Evolutionary conservation across 2,329 filamentous ascomycete species (phyloP).

Genomic region (Gaeumannomyces sp.): DNA sequence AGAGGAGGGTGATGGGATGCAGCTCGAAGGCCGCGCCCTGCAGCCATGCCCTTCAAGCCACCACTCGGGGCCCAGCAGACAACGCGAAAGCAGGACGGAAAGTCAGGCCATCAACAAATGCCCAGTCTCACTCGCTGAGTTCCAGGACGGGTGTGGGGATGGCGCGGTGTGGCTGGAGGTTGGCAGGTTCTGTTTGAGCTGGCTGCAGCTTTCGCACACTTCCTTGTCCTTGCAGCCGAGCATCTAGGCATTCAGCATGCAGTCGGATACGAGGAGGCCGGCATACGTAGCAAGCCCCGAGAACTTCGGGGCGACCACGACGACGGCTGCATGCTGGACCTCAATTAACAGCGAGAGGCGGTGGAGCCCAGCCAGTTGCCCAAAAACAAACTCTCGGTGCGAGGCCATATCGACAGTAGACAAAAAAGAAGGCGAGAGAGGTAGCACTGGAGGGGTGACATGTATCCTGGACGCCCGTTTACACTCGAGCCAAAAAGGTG

Average conservation of each 20-base stretch:
- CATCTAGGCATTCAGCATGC: neutral
- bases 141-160: neutral
- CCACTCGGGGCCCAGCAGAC: neutral
- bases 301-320: neutral
- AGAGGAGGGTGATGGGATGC: neutral
- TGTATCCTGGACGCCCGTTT: neutral
- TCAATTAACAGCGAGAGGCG: neutral
- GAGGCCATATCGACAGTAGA: neutral
- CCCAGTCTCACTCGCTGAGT: neutral
- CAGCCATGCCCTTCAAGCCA: neutral
- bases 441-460: neutral
- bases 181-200: neutral
- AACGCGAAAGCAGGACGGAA: neutral
- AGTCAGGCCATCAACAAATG: neutral
- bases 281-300: neutral
- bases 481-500: neutral
- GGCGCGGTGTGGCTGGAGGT: neutral
- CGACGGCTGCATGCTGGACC: too few species aligned
- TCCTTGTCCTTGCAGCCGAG: neutral
- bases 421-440: neutral
- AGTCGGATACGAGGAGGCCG: neutral
- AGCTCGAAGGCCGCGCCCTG: conserved; percentile 4
- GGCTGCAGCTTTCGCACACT: neutral
- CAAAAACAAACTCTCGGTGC: neutral
- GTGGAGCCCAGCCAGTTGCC: neutral